Base-by-base conservation (phyloP, 179 eudicot genomes). In the Silene coronaria region DNA sequence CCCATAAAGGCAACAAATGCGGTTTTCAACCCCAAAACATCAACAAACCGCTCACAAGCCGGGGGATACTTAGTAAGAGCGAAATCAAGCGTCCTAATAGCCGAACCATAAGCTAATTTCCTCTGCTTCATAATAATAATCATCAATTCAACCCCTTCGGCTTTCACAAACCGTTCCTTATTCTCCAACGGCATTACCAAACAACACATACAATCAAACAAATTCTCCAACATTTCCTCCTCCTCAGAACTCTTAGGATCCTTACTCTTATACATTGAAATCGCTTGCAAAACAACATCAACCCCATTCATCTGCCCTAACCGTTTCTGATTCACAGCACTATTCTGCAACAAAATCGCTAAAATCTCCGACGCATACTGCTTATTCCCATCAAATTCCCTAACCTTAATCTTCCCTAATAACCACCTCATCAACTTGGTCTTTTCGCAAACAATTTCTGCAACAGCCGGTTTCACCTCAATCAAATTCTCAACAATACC, bases 1-100 rank as follows among this genome's bases (percentile, higher is more conserved):
- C 99, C 99, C 99, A 95, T 95, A 81, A 92, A 95, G 85, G 99
- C 97, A 36, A 96, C 91, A 78, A 95, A 92, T 0, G 97, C 99
- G 48, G 99, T 93, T 84, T 92, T 95, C 84, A 95, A 87, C 61
- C 99, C 99, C 89, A 95, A 84, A 80, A 95, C 97, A 86, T 95
- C 99, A 77, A 95, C 95, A 80, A 95, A 95, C 75, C 99, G 87
- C 82, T 95, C 99, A 59, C 99, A 95, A 19, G 99, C 97, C 0
- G 97, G 97, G 1, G 99, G 97, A 82, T 88, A 95, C 76, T 87
- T 95, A 0, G 99, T 95, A 96, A 95, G 87, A 5, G 97, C 97
- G 69, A 95, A 95, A 89, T 95, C 93, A 38, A 95, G 85, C 7
- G 97, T 97, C 86, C 97, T 86, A 4, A 91, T 91, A 0, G 99